Percentiles rank a stretch among this genome's conserved stretches.
Evolutionary conservation across 2,329 filamentous ascomycete species (phyloP).

Genomic region (Cytospora leucostoma): DNA sequence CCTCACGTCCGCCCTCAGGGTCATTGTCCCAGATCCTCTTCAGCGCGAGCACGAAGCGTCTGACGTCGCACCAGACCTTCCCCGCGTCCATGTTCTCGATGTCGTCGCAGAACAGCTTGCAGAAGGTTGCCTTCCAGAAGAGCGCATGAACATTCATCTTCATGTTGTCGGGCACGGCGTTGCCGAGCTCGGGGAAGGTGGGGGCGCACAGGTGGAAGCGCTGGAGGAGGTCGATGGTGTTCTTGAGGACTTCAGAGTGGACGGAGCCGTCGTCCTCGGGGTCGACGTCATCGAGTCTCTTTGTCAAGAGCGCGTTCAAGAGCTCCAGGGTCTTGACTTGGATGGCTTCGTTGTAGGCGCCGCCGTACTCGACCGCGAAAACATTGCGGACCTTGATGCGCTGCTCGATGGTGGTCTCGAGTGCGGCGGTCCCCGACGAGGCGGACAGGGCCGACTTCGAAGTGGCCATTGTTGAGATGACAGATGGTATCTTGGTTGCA

Average conservation of each 20-base stretch:
- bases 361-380: background rate
- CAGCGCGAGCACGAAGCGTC: background rate
- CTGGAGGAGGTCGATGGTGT: conserved; percentile 13
- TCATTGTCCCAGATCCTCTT: conserved; percentile 5
- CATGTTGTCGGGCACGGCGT: background rate
- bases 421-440: background rate
- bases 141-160: background rate
- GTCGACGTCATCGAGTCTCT: background rate
- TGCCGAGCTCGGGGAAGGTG: background rate
- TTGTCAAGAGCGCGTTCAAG: background rate
- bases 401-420: background rate
- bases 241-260: conserved; percentile 12
- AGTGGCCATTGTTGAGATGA: background rate
- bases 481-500: background rate
- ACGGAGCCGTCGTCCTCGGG: background rate
- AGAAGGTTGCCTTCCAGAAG: conserved; percentile 4
- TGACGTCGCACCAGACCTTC: conserved; percentile 4
- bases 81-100: background rate
- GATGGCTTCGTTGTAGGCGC: background rate
- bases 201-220: conserved; percentile 6
- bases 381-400: background rate
- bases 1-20: background rate
- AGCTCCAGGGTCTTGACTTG: background rate
- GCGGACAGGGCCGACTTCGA: background rate
- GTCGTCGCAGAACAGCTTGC: conserved; percentile 8